phyloP scores from a whole-genome alignment of 1,139 yeast species.

The Ogataea hybrid region DNA sequence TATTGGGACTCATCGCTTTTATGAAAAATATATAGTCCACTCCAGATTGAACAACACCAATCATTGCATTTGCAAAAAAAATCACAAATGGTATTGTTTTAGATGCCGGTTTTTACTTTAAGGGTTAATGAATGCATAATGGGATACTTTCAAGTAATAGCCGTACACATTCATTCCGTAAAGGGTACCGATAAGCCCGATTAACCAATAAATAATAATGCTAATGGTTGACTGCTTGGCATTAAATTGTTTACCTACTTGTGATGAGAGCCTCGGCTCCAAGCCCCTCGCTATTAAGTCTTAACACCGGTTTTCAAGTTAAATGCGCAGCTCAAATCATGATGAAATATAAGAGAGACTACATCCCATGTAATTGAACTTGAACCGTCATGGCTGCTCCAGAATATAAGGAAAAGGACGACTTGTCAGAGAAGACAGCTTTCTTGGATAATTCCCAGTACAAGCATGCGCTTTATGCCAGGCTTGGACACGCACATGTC shows the following conservation, averaged over 20 bases:
- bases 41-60: background rate
- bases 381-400: background rate
- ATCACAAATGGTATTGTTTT: too few relatives aligned
- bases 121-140: background rate
- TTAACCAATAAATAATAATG: background rate
- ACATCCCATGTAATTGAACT: background rate
- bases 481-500: constrained; percentile 1
- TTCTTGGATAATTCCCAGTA: background rate
- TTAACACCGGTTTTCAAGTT: background rate
- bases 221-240: background rate
- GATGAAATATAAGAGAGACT: background rate
- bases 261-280: too few relatives aligned
- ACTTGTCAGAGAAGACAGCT: background rate
- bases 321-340: background rate
- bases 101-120: too few relatives aligned
- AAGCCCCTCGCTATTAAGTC: background rate
- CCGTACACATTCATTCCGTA: background rate
- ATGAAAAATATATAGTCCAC: background rate
- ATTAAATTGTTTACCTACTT: background rate
- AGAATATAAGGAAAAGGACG: background rate
- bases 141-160: too few relatives aligned
- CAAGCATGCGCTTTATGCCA: constrained; percentile 1
- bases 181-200: background rate
- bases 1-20: too few relatives aligned
- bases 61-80: background rate